A percentile compares a stretch with the other conserved stretches of the same genome.
Conservation (phyloP, 805 yeast species). For the Wickerhamiella australiensis region DNA sequence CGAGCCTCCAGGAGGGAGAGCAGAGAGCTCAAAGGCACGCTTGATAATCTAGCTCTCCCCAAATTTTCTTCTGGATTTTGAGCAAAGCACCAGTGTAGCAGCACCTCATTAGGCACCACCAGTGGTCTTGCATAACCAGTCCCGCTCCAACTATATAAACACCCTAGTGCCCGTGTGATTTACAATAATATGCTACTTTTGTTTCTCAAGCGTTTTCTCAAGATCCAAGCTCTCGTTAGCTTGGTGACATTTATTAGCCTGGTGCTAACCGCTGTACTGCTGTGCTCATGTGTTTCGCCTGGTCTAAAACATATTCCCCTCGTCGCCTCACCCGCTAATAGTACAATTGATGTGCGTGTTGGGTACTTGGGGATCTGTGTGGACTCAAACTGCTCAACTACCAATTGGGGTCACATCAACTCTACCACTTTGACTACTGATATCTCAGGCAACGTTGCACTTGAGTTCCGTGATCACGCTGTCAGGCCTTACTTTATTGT, state of each 20-base stretch:
- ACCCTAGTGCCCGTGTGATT: not conserved
- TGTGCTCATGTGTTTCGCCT: not conserved
- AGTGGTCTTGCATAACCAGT: not conserved
- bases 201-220: not conserved
- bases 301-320: slow-evolving; percentile 4
- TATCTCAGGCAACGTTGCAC: slow-evolving; percentile 9
- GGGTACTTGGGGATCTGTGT: slow-evolving; percentile 10
- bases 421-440: not conserved
- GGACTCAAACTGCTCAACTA: not conserved
- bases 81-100: too few relatives aligned
- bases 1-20: too few relatives aligned
- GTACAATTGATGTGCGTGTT: not conserved
- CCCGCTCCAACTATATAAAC: not conserved
- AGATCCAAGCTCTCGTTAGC: slow-evolving; percentile 1
- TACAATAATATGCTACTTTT: not conserved
- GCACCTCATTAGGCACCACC: too few relatives aligned
- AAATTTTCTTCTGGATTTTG: too few relatives aligned
- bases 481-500: slow-evolving; percentile 18
- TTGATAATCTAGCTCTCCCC: too few relatives aligned
- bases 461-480: slow-evolving; percentile 14
- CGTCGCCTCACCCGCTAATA: not conserved
- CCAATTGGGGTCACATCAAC: not conserved
- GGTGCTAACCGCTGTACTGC: not conserved
- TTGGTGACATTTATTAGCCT: not conserved
- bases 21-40: too few relatives aligned